Percentiles rank a stretch among this genome's conserved stretches.
Conservation (phyloP, 192 early-diverging fungal species). For the Chytriomyces hyalinus region DNA sequence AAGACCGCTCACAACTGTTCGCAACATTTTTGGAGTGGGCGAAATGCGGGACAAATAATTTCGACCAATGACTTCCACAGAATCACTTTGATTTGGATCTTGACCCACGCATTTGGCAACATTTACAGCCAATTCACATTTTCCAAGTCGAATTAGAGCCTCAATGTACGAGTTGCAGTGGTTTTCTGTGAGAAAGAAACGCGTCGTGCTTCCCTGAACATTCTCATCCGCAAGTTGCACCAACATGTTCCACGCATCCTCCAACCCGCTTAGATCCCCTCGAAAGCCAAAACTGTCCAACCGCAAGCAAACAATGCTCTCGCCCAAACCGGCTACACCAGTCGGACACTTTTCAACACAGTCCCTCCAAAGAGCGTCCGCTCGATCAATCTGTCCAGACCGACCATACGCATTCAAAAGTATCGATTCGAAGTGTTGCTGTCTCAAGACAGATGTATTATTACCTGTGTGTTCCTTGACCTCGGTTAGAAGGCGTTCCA, state of each 20-base stretch:
- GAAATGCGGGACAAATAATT: not conserved
- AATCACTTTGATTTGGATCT: not conserved
- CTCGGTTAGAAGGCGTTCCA: not conserved
- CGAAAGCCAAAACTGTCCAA: constrained; percentile 31
- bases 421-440: not conserved
- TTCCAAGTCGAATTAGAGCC: constrained; percentile 13
- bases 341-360: not conserved
- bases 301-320: constrained; percentile 13
- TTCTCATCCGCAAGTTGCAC: not conserved
- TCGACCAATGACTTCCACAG: not conserved
- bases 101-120: constrained; percentile 12
- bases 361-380: constrained; percentile 13
- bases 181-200: constrained; percentile 26
- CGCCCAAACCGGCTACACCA: not conserved
- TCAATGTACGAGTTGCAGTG: constrained; percentile 32
- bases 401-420: constrained; percentile 12
- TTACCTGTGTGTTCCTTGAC: not conserved
- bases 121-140: not conserved
- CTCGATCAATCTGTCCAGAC: not conserved
- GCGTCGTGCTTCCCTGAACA: not conserved
- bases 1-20: constrained; percentile 5
- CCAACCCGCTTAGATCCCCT: not conserved
- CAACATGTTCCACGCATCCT: not conserved
- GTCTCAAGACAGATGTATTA: not conserved
- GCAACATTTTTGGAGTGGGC: constrained; percentile 22